Conservation (phyloP, 208 protist genomes). For the Trichomonas vaginalis region DNA sequence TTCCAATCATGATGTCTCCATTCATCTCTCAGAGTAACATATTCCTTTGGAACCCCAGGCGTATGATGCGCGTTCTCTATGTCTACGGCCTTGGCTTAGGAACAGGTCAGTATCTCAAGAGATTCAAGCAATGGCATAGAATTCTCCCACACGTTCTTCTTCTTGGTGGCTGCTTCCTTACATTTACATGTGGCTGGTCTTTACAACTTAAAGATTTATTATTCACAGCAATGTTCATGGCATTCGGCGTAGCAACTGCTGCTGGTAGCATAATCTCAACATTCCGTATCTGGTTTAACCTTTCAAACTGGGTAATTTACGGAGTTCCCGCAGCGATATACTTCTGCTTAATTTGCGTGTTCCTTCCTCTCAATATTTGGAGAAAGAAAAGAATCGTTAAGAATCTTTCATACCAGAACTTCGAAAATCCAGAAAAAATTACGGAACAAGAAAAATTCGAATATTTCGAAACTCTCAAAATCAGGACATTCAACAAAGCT, state of each 20-base stretch:
- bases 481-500: background rate
- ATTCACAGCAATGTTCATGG: background rate
- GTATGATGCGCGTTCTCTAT: background rate
- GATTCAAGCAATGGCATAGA: background rate
- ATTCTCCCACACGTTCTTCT: background rate
- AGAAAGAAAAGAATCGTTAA: background rate
- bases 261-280: background rate
- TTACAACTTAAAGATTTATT: background rate
- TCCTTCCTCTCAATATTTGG: background rate
- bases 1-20: background rate
- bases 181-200: background rate
- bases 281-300: background rate
- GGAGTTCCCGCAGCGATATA: background rate
- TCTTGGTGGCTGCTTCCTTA: background rate
- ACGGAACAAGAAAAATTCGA: background rate
- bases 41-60: background rate
- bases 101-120: background rate
- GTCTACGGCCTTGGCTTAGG: background rate
- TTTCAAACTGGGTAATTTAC: background rate
- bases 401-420: background rate
- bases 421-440: background rate
- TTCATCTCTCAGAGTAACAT: background rate
- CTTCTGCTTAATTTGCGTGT: background rate
- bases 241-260: background rate
- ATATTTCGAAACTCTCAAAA: background rate